These are phyloP conservation scores for Rosa hybrid DNA, from an alignment of 331 rosid genomes.

Conservation along the genomic window DNA sequence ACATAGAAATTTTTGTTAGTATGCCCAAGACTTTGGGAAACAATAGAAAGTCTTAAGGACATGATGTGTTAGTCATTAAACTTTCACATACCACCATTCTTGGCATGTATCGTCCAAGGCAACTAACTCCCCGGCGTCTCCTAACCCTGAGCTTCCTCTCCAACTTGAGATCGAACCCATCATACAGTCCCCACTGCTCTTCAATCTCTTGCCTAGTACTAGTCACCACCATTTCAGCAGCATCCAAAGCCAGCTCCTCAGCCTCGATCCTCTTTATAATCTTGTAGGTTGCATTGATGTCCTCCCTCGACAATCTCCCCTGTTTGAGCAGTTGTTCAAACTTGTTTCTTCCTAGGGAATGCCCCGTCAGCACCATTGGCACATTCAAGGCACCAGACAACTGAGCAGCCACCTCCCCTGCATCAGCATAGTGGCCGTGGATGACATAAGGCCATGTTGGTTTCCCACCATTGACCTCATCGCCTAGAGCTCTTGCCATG, in stretches of 20 bases:
- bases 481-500: constrained; percentile 59
- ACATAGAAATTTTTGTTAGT: not conserved
- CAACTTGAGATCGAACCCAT: constrained; percentile 51
- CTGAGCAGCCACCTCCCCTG: constrained; percentile 48
- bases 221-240: constrained; percentile 60
- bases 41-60: not conserved
- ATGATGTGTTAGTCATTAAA: not conserved
- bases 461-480: constrained; percentile 42
- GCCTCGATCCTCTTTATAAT: constrained; percentile 48
- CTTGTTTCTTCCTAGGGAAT: constrained; percentile 59
- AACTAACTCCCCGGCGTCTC: constrained; percentile 53
- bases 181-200: constrained; percentile 63
- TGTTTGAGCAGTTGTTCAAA: constrained; percentile 57
- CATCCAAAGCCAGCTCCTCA: constrained; percentile 52
- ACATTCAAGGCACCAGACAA: constrained; percentile 55
- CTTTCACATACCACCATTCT: constrained; percentile 48
- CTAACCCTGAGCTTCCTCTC: constrained; percentile 62
- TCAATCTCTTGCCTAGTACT: constrained; percentile 65
- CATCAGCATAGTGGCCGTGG: constrained; percentile 66
- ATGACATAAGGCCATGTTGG: constrained; percentile 59
- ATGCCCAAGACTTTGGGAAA: not conserved
- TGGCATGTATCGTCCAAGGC: constrained; percentile 63
- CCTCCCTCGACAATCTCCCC: constrained; percentile 47
- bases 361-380: constrained; percentile 61
- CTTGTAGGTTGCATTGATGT: constrained; percentile 47